phyloP scores from a whole-genome alignment of 129 eudicot genomes.

The Centaurea solstitialis region DNA sequence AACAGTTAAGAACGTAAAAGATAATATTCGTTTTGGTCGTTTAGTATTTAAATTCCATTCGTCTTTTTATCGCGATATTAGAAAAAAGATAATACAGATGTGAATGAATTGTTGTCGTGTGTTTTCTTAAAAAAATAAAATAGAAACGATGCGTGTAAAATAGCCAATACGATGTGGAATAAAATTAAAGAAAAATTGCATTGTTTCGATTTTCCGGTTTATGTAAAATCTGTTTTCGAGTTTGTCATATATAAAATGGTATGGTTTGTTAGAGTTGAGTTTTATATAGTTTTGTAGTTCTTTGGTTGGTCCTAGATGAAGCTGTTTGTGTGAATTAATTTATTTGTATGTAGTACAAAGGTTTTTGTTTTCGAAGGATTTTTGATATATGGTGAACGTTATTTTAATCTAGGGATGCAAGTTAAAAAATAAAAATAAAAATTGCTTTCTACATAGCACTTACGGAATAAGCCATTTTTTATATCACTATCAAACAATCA shows the following conservation, averaged over 20 bases:
- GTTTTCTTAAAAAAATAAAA: neutral
- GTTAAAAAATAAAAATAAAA: too few relatives aligned
- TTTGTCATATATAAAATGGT: neutral
- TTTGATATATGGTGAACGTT: too few relatives aligned
- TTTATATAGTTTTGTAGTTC: too few relatives aligned
- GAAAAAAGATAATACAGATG: neutral
- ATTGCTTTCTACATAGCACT: too few relatives aligned
- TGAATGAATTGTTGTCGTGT: neutral
- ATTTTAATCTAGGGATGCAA: too few relatives aligned
- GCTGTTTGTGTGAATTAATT: too few relatives aligned
- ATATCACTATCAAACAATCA: too few relatives aligned
- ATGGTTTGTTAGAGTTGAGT: too few relatives aligned
- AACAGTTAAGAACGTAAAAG: constrained; percentile 30
- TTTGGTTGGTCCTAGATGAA: too few relatives aligned
- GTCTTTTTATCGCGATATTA: neutral
- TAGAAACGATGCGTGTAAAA: neutral
- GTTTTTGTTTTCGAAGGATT: too few relatives aligned
- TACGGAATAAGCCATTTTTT: too few relatives aligned
- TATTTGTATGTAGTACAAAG: too few relatives aligned
- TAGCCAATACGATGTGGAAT: neutral
- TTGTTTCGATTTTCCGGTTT: neutral
- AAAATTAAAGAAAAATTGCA: neutral
- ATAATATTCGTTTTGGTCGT: constrained; percentile 16
- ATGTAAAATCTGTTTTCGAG: neutral
- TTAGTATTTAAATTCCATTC: neutral